These are phyloP conservation scores for Pichia cabralensis DNA, from an alignment of 805 yeast species.

Conservation along the genomic window DNA sequence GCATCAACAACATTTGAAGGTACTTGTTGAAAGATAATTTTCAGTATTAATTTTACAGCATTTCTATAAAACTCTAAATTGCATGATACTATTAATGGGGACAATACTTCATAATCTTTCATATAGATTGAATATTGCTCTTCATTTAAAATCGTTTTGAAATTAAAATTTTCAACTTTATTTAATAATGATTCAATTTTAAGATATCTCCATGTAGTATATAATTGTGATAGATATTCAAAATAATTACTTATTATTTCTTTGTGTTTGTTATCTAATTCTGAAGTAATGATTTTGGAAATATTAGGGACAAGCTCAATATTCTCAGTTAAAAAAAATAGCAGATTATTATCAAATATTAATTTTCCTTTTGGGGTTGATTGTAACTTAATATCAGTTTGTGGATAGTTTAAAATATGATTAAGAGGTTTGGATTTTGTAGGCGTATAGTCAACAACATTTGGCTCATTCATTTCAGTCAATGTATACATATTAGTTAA, in stretches of 20 bases:
- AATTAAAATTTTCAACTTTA: conserved; percentile 41
- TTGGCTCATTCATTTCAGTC: too few relatives aligned
- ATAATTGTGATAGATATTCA: conserved; percentile 52
- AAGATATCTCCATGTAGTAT: conserved; percentile 59
- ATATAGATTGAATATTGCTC: conserved; percentile 14
- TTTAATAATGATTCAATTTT: conserved; percentile 51
- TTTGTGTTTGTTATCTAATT: conserved; percentile 1
- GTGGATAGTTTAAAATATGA: too few relatives aligned
- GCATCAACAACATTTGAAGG: conserved; percentile 47
- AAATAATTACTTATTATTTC: conserved; percentile 2
- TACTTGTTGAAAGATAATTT: conserved; percentile 48
- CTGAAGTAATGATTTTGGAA: neutral
- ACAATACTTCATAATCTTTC: conserved; percentile 1
- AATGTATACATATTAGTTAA: too few relatives aligned
- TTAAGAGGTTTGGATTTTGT: too few relatives aligned
- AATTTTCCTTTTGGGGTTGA: too few relatives aligned
- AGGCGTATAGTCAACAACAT: too few relatives aligned
- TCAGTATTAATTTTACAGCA: conserved; percentile 49
- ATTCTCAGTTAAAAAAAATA: neutral
- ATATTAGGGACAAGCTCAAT: neutral
- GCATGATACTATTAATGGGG: conserved; percentile 55
- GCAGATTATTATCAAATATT: neutral
- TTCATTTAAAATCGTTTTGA: conserved; percentile 27
- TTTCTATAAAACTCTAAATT: conserved; percentile 53
- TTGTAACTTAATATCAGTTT: too few relatives aligned